A percentile compares a stretch with the other conserved stretches of the same genome.
These are phyloP conservation scores for Poa annua DNA, from an alignment of 176 grass and related monocot genomes.

Conservation along the genomic window DNA sequence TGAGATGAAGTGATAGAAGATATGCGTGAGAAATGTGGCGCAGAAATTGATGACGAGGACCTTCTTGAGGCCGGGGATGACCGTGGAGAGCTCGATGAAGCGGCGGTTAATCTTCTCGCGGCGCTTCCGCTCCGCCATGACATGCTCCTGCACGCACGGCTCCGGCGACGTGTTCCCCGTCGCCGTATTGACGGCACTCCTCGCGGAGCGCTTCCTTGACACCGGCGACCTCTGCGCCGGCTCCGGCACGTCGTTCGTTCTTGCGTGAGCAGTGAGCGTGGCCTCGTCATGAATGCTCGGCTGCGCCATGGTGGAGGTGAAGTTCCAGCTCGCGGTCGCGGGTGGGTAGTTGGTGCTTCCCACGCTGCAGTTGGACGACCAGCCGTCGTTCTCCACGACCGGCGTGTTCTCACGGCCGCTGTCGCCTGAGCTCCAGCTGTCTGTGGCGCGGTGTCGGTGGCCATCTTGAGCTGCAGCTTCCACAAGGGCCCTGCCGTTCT, in stretches of 20 bases:
- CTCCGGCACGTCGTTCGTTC: background rate
- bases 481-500: background rate
- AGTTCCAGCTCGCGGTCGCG: conserved; percentile 45
- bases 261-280: background rate
- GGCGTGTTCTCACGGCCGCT: background rate
- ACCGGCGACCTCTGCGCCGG: background rate
- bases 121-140: conserved; percentile 69
- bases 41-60: conserved; percentile 36
- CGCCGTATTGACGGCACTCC: background rate
- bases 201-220: conserved; percentile 8
- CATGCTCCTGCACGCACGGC: conserved; percentile 57
- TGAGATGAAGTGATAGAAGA: background rate
- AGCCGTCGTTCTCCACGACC: conserved; percentile 24
- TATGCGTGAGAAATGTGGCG: background rate
- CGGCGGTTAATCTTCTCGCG: conserved; percentile 80
- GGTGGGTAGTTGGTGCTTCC: conserved; percentile 7
- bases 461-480: background rate
- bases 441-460: background rate
- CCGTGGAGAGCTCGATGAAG: conserved; percentile 71
- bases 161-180: background rate
- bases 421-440: conserved; percentile 51
- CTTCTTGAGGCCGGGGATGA: conserved; percentile 82
- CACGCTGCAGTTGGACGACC: conserved; percentile 34
- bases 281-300: conserved; percentile 30
- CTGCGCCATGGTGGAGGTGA: conserved; percentile 39